Evolutionary conservation across 2,329 filamentous ascomycete species (phyloP), one percentile per base, ranked within the genome.

Genomic region (Leptographium radiaticola): DNA sequence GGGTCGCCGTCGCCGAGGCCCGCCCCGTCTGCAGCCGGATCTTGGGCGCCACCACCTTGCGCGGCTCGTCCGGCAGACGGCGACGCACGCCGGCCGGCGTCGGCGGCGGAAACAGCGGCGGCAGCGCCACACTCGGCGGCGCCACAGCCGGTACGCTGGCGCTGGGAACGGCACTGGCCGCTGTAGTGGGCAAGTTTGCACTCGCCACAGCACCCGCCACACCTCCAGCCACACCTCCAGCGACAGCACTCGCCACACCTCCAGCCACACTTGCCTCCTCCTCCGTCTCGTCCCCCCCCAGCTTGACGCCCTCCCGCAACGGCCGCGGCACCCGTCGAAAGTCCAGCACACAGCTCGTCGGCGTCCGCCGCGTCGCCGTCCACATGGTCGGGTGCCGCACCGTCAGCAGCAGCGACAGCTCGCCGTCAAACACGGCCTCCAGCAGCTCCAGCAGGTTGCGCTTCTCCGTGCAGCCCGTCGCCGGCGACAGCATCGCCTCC

Each of bases 361-460:
- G 51, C 38, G 54, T 52, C 57, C 63, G 54, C 16, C 66, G 62
- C 1, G 56, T 48, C 16, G 60, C 71, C 38, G 63, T 69, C 71
- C 73, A 77, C 60, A 68, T 70, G 12, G 66, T 70, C 44, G 75
- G 75, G 53, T 72, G 70, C 53, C 70, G 69, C 55, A 79, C 62
- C 16, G 68, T 73, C 40, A 79, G 58, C 34, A 71, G 60, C 49
- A 78, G 62, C 8, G 71, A 70, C 49, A 70, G 67, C 20, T 74
- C 70, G n/a, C 72, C 65, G 16, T 74, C 70, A 56, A 76, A 76
- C 56, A 80, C 66, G 48, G 75, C 64, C 38, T 68, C 67, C 60
- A 76, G 77, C 39, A 79, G 67, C 58, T 78, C 74, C 40, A 79
- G 62, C 12, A 80, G 59, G 59, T 75, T 74, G 33, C 68, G 65